A percentile compares a stretch with the other conserved stretches of the same genome.
Conservation (phyloP, 2,329 filamentous ascomycete genomes). For the Talaromyces rugulosus region DNA sequence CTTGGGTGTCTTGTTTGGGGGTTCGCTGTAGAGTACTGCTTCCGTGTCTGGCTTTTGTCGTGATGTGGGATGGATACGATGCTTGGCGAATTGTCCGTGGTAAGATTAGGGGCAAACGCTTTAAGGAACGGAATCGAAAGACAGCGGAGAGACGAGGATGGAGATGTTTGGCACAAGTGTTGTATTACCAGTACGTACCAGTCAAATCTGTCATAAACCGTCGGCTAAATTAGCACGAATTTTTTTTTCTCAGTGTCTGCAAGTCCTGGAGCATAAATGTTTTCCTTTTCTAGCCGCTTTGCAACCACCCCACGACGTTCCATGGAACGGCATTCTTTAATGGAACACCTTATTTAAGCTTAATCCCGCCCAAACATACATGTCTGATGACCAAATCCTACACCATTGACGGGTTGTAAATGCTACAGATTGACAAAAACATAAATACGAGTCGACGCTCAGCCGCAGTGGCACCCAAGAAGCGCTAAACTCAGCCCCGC, state of each 20-base stretch:
- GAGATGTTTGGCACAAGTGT: background rate
- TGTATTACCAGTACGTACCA: background rate
- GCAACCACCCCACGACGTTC: background rate
- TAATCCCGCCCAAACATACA: background rate
- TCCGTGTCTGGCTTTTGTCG: background rate
- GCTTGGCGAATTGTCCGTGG: no score
- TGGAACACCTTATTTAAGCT: background rate
- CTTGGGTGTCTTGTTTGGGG: background rate
- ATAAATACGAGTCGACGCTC: no score
- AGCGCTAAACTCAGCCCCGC: background rate
- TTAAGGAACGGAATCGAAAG: no score
- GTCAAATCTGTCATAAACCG: background rate
- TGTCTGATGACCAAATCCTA: background rate
- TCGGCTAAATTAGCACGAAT: background rate
- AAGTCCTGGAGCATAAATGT: background rate
- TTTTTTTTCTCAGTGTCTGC: background rate
- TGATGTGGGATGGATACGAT: background rate
- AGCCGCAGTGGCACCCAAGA: background rate
- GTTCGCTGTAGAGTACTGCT: slow-evolving; percentile 8
- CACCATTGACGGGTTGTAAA: no score
- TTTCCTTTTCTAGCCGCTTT: background rate
- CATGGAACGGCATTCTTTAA: background rate
- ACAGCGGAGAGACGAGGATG: background rate
- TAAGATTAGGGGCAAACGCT: no score
- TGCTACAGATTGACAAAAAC: no score